Evolutionary conservation across 331 rosid species (phyloP), one percentile per base, ranked within the genome.

Genomic region (Rhamnella rubrinervis): DNA sequence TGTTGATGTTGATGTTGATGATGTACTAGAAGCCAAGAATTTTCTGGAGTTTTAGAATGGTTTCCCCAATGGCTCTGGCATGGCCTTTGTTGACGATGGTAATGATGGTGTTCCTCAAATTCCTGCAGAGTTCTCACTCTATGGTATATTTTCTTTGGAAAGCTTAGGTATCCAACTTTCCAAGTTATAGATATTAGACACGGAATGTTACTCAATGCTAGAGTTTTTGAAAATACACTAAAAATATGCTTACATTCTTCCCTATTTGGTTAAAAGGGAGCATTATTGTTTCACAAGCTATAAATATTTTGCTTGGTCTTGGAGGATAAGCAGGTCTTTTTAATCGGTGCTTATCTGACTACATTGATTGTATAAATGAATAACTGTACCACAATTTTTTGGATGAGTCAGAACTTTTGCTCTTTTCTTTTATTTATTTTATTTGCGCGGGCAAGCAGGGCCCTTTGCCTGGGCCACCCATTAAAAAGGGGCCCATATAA

Each of bases 291-390:
- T 80, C 35, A 53, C 61, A 46, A 50, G 61, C 63, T 50, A 65
- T 61, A 44, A 9, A 71, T 63, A 75, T 70, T 63, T 52, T 61
- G 47, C 64, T 73, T 62, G 66, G 70, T 65, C 57, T 59, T 40
- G 62, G 50, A 76, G 80, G 87, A 81, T 83, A 82, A 85, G 87
- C 96, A 71, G 73, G 50, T 72, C 72, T 85, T 73, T 75, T 75
- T 55, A 72, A 2, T 31, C 35, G 18, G 78, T 78, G 96, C 89
- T 87, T 85, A 74, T 87, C 90, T 68, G 52, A 81, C 47, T 72
- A 59, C 71, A 74, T 84, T 81, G 58, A 72, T 80, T 87, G 91
- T 85, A 77, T 75, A 68, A 63, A 46, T 65, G 63, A 70, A 47
- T 23, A 70, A 46, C 28, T 39, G 19, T 20, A n/a, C 63, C 67